Evolutionary conservation across 108 stramenopile genomes (phyloP).

Genomic region (Fragilaria crotonensis): DNA sequence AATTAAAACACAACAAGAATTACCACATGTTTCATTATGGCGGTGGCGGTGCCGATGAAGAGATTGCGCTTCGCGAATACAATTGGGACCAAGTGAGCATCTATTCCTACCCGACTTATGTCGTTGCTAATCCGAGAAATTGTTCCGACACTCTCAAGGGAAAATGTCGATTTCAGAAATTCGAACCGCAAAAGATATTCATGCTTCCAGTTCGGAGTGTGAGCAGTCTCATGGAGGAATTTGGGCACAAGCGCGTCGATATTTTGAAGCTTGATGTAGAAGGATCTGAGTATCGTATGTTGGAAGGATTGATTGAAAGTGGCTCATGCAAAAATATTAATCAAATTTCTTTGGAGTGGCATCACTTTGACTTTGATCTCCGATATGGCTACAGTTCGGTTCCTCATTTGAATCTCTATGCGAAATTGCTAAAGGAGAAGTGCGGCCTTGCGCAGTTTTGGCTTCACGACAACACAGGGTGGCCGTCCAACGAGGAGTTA

Average conservation of each 20-base stretch:
- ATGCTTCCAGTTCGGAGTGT: constrained; percentile 1
- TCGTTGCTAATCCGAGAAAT: neutral
- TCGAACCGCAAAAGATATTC: neutral
- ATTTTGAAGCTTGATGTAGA: constrained; percentile 19
- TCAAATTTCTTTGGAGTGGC: constrained; percentile 19
- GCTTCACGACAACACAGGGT: neutral
- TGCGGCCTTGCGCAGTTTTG: constrained; percentile 14
- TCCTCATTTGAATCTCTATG: constrained; percentile 10
- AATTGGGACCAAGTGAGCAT: constrained; percentile 15
- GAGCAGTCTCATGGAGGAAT: neutral
- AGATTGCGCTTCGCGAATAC: constrained; percentile 9
- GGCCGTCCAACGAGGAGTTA: neutral
- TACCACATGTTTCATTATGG: constrained; percentile 9
- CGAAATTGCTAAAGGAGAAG: constrained; percentile 6
- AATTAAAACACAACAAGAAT: neutral
- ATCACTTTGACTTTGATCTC: constrained; percentile 9
- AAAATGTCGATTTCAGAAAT: neutral
- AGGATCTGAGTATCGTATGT: constrained; percentile 16
- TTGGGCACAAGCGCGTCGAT: constrained; percentile 9
- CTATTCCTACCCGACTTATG: neutral
- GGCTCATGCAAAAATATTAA: constrained; percentile 7
- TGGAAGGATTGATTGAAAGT: constrained; percentile 6
- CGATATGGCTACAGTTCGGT: constrained; percentile 10
- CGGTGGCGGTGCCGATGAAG: constrained; percentile 17
- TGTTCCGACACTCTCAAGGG: neutral